Evolutionary conservation across 2,329 filamentous ascomycete species (phyloP), one percentile per base, ranked within the genome.

Genomic region (Ambrosiella xylebori): DNA sequence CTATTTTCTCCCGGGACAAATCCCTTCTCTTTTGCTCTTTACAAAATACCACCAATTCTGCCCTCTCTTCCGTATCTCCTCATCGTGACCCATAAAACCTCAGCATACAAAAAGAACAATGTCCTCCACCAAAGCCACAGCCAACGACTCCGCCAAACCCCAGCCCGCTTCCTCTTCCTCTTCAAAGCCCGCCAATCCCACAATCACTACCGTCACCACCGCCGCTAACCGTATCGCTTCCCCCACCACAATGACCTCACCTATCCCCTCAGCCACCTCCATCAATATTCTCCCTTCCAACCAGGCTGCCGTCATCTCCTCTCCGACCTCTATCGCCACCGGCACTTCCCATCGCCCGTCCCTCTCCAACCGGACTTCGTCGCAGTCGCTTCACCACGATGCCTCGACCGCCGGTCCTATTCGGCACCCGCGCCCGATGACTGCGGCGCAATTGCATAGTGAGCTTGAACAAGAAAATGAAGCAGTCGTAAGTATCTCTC

Each of bases 391-490:
- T 3, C 38, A 57, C n/a, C 54, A 40, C 17, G 59, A 52, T 47
- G 59, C 54, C 36, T 51, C 41, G 13, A 39, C 37, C 13, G 69
- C 73, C 1, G 81, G 81, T 0, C 80, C 81, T 58, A 72, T 94
- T 65, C 81, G 91, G 62, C 90, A 95, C 68, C 90, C 91, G 5
- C 80, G 88, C 40, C 90, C 90, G 2, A 73, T 96, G 68, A 96
- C 91, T 0, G 84, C 88, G 1, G 86, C 88, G 2, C 91, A 97
- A 69, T 76, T 97, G 61, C 89, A 96, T 69, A 76, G 86, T 61
- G 82, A 95, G 71, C 76, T 96, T 35, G 91, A 97, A 71, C 93
- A 94, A 70, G 91, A 97, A 68, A 90, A 97, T 65, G 91, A 97
- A 70, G 87, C 89, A 40, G 85, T 96, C 65, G 90, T 93, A 76